Evolutionary conservation across 352 stramenopile species (phyloP).

Genomic region (Globisporangium carolinianum): DNA sequence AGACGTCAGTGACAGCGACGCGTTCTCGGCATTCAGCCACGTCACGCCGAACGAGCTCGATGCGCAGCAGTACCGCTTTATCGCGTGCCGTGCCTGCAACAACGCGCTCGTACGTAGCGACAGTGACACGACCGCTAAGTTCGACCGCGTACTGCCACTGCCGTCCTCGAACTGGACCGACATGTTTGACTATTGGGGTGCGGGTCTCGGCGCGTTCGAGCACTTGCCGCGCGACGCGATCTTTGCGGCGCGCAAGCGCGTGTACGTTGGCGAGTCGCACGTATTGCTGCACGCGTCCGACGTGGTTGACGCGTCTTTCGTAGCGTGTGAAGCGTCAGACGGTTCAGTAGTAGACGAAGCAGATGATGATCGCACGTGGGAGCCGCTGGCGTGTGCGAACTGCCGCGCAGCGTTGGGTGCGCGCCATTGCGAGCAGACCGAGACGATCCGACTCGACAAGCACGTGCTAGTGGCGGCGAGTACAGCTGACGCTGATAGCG

Average conservation of each 20-base stretch:
- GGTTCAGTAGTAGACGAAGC: not conserved
- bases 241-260: conserved; percentile 29
- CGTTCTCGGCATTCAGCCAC: conserved; percentile 55
- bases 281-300: conserved; percentile 54
- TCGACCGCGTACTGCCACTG: conserved; percentile 64
- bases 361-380: conserved; percentile 17
- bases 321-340: no score
- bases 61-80: conserved; percentile 27
- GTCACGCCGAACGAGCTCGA: conserved; percentile 34
- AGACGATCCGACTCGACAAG: conserved; percentile 59
- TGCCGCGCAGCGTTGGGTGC: conserved; percentile 36
- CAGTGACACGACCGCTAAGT: not conserved
- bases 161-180: conserved; percentile 83
- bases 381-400: conserved; percentile 27
- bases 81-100: conserved; percentile 43
- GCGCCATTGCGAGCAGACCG: conserved; percentile 23
- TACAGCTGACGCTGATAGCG: not conserved
- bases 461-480: conserved; percentile 28
- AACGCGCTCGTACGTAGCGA: conserved; percentile 9
- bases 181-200: conserved; percentile 85
- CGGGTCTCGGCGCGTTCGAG: conserved; percentile 70
- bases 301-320: not conserved
- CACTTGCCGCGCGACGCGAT: conserved; percentile 72
- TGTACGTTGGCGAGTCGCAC: conserved; percentile 62
- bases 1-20: conserved; percentile 23